Percentiles rank a stretch among this genome's conserved stretches.
phyloP scores from a whole-genome alignment of 2,329 filamentous ascomycete genomes.

The Colletotrichum theobromicola region DNA sequence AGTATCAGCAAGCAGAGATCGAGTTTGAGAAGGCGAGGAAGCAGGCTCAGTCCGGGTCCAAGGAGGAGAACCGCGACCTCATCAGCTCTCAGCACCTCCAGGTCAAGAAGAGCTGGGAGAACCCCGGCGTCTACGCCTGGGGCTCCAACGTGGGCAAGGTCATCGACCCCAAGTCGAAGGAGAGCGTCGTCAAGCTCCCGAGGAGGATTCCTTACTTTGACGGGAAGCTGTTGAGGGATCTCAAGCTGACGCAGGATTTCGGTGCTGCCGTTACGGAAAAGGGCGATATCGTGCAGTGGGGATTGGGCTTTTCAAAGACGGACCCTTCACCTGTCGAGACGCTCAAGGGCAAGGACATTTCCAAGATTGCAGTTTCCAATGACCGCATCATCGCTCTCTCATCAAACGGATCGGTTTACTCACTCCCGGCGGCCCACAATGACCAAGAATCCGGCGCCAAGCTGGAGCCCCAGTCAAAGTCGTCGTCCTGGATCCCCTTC shows the following conservation, averaged over 20 bases:
- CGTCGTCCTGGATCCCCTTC: slow-evolving; percentile 74
- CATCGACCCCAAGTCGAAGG: slow-evolving; percentile 82
- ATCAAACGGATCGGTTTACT: slow-evolving; percentile 80
- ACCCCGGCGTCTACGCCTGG: slow-evolving; percentile 93
- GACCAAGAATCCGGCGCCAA: slow-evolving; percentile 74
- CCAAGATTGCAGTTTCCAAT: slow-evolving; percentile 76
- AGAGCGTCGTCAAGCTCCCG: slow-evolving; percentile 80
- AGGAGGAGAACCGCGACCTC: slow-evolving; percentile 76
- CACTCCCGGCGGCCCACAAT: slow-evolving; percentile 75
- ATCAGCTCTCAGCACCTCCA: slow-evolving; percentile 88
- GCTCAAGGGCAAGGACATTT: slow-evolving; percentile 80
- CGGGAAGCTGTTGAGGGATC: slow-evolving; percentile 80
- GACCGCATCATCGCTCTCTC: slow-evolving; percentile 85
- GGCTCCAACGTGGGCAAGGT: slow-evolving; percentile 86
- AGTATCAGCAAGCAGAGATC: slow-evolving; percentile 55
- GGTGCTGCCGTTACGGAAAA: slow-evolving; percentile 87
- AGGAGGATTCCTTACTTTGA: slow-evolving; percentile 83
- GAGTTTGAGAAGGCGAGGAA: slow-evolving; percentile 71
- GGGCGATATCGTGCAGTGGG: slow-evolving; percentile 93
- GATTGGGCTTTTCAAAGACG: slow-evolving; percentile 72
- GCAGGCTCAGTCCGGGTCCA: slow-evolving; percentile 59
- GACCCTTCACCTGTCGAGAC: slow-evolving; percentile 71
- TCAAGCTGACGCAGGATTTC: slow-evolving; percentile 83
- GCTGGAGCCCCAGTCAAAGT: slow-evolving; percentile 54
- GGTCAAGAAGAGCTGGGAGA: slow-evolving; percentile 80